Percentiles rank a stretch among this genome's conserved stretches.
Evolutionary conservation across 176 grass and related monocot genomes (phyloP).

Genomic region (Avena insularis): DNA sequence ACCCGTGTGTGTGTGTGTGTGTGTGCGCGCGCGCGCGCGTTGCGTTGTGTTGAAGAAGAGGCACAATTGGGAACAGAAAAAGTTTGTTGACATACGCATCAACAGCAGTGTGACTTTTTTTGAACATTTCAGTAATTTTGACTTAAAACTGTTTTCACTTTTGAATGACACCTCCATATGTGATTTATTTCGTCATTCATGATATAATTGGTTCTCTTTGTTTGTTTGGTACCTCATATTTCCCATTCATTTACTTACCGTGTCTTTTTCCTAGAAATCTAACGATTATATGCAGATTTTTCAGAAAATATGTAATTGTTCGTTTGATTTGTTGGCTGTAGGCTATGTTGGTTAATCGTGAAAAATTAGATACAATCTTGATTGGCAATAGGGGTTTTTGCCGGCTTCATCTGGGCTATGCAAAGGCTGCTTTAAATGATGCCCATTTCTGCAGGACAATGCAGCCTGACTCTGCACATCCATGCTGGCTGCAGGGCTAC

Average conservation of each 20-base stretch:
- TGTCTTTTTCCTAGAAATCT: neutral
- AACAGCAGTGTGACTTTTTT: neutral
- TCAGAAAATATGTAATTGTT: neutral
- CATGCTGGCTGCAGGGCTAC: slow-evolving; percentile 18
- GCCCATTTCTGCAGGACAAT: neutral
- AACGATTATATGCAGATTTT: neutral
- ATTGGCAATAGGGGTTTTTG: neutral
- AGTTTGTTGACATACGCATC: neutral
- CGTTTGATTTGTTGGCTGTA: neutral
- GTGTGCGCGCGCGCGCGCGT: neutral
- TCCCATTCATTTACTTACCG: neutral
- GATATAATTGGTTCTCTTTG: neutral
- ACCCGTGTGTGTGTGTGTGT: neutral
- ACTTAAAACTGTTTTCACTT: neutral
- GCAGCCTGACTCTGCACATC: neutral
- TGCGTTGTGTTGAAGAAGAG: neutral
- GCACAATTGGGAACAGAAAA: neutral
- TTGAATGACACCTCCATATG: neutral
- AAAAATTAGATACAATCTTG: neutral
- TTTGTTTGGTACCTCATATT: neutral
- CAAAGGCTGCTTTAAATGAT: neutral
- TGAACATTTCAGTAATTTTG: neutral
- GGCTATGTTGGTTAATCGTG: neutral
- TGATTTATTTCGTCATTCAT: neutral
- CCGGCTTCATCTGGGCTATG: neutral